Conservation (phyloP, 164 flowering plant genomes). For the Amborella trichopoda region DNA sequence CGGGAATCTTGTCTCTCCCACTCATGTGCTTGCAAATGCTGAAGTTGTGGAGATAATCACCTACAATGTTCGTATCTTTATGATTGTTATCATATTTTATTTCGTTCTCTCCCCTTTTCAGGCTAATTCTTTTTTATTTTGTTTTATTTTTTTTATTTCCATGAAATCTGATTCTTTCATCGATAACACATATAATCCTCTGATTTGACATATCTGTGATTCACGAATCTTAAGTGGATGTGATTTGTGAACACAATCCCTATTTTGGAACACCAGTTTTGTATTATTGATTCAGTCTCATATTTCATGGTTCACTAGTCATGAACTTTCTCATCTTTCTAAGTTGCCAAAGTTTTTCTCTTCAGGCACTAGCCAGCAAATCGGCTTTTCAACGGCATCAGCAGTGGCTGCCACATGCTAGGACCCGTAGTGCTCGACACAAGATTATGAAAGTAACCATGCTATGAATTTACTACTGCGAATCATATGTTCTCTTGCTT, state of each 20-base stretch:
- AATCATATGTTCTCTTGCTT: not conserved
- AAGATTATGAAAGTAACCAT: constrained; percentile 78
- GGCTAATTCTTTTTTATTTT: not conserved
- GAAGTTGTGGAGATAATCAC: constrained; percentile 96
- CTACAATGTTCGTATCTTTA: constrained; percentile 63
- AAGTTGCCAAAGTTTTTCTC: constrained; percentile 1
- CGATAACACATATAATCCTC: too few species aligned
- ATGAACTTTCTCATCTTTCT: not conserved
- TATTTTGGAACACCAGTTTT: too few species aligned
- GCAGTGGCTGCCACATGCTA: constrained; percentile 91
- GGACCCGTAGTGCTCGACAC: constrained; percentile 92
- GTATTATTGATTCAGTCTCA: too few species aligned
- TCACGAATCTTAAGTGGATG: too few species aligned
- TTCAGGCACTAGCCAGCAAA: constrained; percentile 83
- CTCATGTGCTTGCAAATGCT: constrained; percentile 87
- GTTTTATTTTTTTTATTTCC: not conserved
- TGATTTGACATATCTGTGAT: too few species aligned
- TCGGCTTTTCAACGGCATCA: constrained; percentile 85
- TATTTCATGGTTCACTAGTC: too few species aligned
- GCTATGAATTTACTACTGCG: not conserved
- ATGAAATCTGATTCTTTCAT: too few species aligned
- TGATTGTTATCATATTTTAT: too few species aligned
- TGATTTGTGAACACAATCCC: too few species aligned
- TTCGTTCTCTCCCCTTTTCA: not conserved
- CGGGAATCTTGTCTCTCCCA: constrained; percentile 85